Evolutionary conservation across 179 eudicot species (phyloP).

Genomic region (Spinacia oleracea): DNA sequence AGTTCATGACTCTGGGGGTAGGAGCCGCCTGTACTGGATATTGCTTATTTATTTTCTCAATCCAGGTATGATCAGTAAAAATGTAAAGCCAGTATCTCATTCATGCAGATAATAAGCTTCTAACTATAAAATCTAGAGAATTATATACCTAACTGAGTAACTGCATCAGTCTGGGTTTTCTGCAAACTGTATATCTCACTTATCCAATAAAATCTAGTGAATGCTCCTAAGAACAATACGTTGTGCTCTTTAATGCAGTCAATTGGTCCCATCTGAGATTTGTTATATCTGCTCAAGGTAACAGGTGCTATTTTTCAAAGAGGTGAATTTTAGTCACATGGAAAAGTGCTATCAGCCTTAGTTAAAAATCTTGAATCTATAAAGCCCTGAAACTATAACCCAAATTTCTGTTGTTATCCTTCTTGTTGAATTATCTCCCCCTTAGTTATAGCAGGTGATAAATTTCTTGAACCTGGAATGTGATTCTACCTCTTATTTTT

Average conservation of each 20-base stretch:
- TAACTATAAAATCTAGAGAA: neutral
- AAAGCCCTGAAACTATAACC: neutral
- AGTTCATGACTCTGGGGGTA: constrained; percentile 71
- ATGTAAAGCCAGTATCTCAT: neutral
- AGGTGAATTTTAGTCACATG: neutral
- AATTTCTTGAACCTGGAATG: constrained; percentile 9
- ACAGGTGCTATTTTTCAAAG: neutral
- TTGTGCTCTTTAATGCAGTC: neutral
- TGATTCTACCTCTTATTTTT: constrained; percentile 19
- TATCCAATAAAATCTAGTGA: neutral
- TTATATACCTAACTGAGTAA: neutral
- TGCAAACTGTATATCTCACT: neutral
- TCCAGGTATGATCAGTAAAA: constrained; percentile 51
- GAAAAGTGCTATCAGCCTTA: neutral
- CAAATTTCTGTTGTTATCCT: neutral
- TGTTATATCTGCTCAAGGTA: neutral
- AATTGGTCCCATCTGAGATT: neutral
- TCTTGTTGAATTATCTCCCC: constrained; percentile 5
- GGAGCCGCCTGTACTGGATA: constrained; percentile 90
- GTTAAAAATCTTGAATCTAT: constrained; percentile 5
- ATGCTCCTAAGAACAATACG: neutral
- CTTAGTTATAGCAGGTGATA: neutral
- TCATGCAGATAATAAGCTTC: constrained; percentile 4
- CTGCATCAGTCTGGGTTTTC: neutral
- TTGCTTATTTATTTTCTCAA: constrained; percentile 69